Conservation (phyloP, 1,139 yeast species). For the Geotrichum aggregatum region DNA sequence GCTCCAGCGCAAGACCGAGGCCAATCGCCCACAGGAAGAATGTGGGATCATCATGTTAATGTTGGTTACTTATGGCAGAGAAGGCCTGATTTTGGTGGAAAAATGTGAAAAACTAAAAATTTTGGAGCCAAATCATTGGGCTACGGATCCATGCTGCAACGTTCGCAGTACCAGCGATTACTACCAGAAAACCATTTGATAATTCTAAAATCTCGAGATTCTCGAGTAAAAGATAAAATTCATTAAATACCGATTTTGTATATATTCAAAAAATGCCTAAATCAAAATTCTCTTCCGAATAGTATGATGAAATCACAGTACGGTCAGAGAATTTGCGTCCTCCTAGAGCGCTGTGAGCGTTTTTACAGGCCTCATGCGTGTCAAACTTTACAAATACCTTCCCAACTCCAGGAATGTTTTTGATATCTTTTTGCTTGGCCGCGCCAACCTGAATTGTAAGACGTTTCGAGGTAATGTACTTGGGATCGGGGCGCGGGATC, state of each 20-base stretch:
- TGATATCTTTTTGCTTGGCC: slow-evolving; percentile 1
- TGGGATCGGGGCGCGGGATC: slow-evolving; percentile 64
- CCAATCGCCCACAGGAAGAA: slow-evolving; percentile 4
- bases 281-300: slow-evolving; percentile 52
- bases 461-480: slow-evolving; percentile 36
- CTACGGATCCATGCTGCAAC: neutral
- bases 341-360: slow-evolving; percentile 59
- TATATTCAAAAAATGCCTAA: slow-evolving; percentile 32
- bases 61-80: neutral
- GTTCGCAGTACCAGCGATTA: neutral
- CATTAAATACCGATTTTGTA: slow-evolving; percentile 4
- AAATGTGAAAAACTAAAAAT: slow-evolving; percentile 7
- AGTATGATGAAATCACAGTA: slow-evolving; percentile 61
- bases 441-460: slow-evolving; percentile 34
- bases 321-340: slow-evolving; percentile 70
- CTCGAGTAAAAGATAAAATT: neutral
- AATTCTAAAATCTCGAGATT: too few relatives aligned
- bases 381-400: slow-evolving; percentile 66
- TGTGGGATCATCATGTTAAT: slow-evolving; percentile 1
- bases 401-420: slow-evolving; percentile 58
- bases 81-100: neutral
- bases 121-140: slow-evolving; percentile 8
- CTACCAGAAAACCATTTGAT: neutral
- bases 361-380: slow-evolving; percentile 48
- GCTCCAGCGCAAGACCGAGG: slow-evolving; percentile 1